Base-by-base conservation (phyloP, 2,329 filamentous ascomycete genomes). In the Aureobasidium sp. region DNA sequence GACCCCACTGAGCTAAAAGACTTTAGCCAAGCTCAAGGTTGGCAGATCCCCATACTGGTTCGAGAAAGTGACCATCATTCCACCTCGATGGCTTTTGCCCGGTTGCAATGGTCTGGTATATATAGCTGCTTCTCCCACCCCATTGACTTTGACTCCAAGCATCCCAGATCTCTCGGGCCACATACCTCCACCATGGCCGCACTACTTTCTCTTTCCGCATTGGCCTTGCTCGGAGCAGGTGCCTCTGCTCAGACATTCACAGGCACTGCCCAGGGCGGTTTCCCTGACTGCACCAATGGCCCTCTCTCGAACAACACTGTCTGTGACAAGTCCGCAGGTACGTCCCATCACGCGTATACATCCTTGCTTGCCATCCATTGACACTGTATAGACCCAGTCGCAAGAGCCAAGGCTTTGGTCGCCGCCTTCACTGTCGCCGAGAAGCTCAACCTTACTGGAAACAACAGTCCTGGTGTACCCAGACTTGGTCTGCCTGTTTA, bases 401-500 rank as follows among this genome's bases (percentile, higher is more conserved):
- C 77, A 31, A 72, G 81, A 45, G 78, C 78, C 2, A 71, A 70
- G 14, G 78, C 80, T 44, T 73, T 84, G 0, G 74, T 84, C 37
- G 75, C 76, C 2, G 72, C 77, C 36, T 77, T 84, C 66, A 81
- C 75, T 3, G 72, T 80, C 12, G 77, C 77, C 44, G 82, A 85
- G 69, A 82, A 84, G 65, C 78, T 85, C 25, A 83, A 83, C 62
- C 77, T 78, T 65, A 82, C 80, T 0, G 77, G 77, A 15, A 79
- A 75, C 61, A 75, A 72, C 7, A 75, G 75, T 5, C 78, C 78
- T 0, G 84, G 84, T 0, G 79, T 82, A 7, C 74, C 81, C 1
- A 75, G 84, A 31, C 75, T 87, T 0, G 84, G 84, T 5, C 73
- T 87, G 0, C 80, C 81, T 0, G 70, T 78, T 0, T 88, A 88